Evolutionary conservation across 2,329 filamentous ascomycete species (phyloP), one percentile per base, ranked within the genome.

Genomic region (Calonectria hongkongensis): DNA sequence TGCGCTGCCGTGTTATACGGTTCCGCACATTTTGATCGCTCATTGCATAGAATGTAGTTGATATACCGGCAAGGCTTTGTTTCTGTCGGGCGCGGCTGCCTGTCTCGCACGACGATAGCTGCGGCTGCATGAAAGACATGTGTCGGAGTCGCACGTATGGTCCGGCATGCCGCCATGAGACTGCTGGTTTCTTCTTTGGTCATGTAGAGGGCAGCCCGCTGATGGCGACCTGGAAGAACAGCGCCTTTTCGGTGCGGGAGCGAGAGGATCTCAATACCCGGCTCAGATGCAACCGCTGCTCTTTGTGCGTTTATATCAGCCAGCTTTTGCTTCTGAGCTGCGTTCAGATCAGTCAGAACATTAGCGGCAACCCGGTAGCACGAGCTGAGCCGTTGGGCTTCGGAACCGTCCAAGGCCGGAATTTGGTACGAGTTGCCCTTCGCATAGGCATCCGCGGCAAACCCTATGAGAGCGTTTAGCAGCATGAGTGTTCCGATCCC

Each of bases 401-500:
- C 78, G 2, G 67, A 72, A 2, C 77, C 75, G 8, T 81, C 76
- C 1, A 82, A 71, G 1, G 25, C 4, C 0, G 79, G 80, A 0
- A 71, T 10, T 0, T 68, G 13, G 18, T 66, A 80, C 1, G 39
- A 25, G 3, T 73, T 67, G 0, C 73, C 74, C 5, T 76, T 36
- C 0, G 66, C 33, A 21, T 80, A 80, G 0, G 81, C 79, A 4
- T 79, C 58, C 0, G 80, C 71, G 0, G 80, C 78, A 43, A 79
- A 75, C 3, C 39, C 15, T 8, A 82, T 62, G 2, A 83, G 73
- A n/a, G 80, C 82, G 65, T 84, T 78, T 30, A 85, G 72, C 2
- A 85, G 74, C 3, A 79, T 78, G 4, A 86, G 78, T 2, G 83
- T 83, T 7, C 84, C 85, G 2, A 86, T 82, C 0, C 85, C 84